Evolutionary conservation across 2,329 filamentous ascomycete genomes (phyloP).

Genomic region (Microcyclospora pomicola): DNA sequence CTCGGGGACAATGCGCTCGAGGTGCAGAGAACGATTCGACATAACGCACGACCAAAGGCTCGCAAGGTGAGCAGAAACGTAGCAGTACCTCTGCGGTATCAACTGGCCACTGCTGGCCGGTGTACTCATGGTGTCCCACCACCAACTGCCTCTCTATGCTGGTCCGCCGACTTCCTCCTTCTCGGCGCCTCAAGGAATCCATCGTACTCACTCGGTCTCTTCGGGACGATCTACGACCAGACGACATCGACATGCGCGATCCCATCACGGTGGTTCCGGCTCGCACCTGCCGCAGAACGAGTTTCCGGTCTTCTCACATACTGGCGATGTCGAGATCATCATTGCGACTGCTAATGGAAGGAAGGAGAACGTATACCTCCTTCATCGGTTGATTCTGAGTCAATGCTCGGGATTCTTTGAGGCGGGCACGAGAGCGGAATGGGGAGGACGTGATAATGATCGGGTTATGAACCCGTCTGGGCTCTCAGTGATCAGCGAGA

Average conservation of each 20-base stretch:
- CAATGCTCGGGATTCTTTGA: conserved; percentile 93
- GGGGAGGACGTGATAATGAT: conserved; percentile 11
- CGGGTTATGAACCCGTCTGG: conserved; percentile 1
- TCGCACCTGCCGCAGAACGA: conserved; percentile 64
- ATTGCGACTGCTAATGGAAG: conserved; percentile 48
- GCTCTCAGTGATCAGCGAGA: conserved; percentile 15
- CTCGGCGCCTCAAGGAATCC: conserved; percentile 9
- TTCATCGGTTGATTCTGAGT: conserved; percentile 75
- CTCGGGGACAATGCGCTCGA: too few relatives aligned
- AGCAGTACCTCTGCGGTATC: too few relatives aligned
- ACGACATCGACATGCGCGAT: conserved; percentile 65
- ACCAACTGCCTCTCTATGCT: conserved; percentile 5
- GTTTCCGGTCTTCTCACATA: conserved; percentile 80
- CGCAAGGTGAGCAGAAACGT: too few relatives aligned
- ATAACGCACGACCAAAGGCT: too few relatives aligned
- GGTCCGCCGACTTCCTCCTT: conserved; percentile 7
- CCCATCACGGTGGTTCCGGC: conserved; percentile 55
- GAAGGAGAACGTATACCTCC: conserved; percentile 68
- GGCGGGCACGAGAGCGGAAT: conserved; percentile 36
- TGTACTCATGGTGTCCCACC: conserved; percentile 7
- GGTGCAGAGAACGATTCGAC: too few relatives aligned
- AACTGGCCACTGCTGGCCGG: too few relatives aligned
- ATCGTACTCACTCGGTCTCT: conserved; percentile 47
- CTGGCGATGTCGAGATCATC: conserved; percentile 83
- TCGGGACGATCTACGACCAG: conserved; percentile 44